Conservation (phyloP, 495 filamentous ascomycete species). For the Pyrenula massariospora region DNA sequence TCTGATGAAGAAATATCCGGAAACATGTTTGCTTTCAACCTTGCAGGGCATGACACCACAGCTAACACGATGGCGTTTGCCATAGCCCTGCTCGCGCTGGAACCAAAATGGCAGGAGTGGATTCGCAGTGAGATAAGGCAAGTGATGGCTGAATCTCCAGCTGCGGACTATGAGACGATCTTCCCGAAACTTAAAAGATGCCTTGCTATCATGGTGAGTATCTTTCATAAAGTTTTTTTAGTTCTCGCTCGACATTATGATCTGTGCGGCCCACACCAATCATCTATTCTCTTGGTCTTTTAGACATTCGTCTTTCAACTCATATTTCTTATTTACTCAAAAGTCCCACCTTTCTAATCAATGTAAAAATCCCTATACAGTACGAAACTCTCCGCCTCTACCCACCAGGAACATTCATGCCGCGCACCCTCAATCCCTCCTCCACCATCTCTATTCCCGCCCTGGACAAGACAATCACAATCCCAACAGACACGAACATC, state of each 20-base stretch:
- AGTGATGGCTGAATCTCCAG: conserved; percentile 12
- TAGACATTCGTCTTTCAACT: too few relatives aligned
- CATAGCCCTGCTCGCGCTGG: conserved; percentile 26
- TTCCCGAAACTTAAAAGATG: conserved; percentile 24
- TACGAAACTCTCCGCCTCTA: conserved; percentile 31
- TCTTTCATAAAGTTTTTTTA: neutral
- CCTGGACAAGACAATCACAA: neutral
- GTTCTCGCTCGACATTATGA: too few relatives aligned
- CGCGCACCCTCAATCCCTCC: conserved; percentile 15
- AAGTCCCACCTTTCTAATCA: neutral
- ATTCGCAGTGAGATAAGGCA: conserved; percentile 22
- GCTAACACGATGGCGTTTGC: conserved; percentile 29
- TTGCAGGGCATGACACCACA: conserved; percentile 41
- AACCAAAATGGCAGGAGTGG: conserved; percentile 29
- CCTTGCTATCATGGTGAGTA: conserved; percentile 23
- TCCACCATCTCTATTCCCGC: conserved; percentile 2
- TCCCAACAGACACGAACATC: conserved; percentile 23
- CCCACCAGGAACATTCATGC: conserved; percentile 24
- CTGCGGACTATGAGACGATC: conserved; percentile 23
- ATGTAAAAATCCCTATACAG: conserved; percentile 5
- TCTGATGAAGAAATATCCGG: conserved; percentile 30
- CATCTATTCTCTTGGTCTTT: too few relatives aligned
- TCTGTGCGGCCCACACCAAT: too few relatives aligned
- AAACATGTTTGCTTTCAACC: conserved; percentile 35
- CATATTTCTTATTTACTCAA: too few relatives aligned